Percentiles rank a stretch among this genome's conserved stretches.
phyloP scores from a whole-genome alignment of 106 monocot species.

The Dendrobium officinale region DNA sequence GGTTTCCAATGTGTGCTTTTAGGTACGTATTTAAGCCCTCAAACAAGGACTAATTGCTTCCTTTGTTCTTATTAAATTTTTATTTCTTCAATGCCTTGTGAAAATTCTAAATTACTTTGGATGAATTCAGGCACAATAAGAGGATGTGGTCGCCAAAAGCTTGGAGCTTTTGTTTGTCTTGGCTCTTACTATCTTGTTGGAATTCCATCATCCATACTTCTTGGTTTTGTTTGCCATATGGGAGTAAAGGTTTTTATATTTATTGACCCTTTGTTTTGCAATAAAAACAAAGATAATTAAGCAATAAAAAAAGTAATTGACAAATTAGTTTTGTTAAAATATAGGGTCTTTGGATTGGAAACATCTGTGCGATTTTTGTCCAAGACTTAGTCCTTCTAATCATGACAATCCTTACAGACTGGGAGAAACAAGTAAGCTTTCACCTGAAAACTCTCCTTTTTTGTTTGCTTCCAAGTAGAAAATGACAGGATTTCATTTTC shows the following conservation, averaged over 20 bases:
- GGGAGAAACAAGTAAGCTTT: constrained; percentile 4
- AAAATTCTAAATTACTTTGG: background rate
- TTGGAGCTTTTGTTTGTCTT: background rate
- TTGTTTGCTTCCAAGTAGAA: background rate
- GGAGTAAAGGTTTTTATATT: background rate
- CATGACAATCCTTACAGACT: background rate
- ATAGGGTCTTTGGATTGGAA: constrained; percentile 6
- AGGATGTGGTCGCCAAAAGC: constrained; percentile 4
- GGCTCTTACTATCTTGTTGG: constrained; percentile 5
- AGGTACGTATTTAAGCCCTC: background rate
- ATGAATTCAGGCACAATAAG: background rate
- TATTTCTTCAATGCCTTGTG: background rate
- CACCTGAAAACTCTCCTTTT: background rate
- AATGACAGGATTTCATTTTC: background rate
- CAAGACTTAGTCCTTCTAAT: background rate
- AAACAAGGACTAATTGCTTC: background rate
- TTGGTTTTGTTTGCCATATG: background rate
- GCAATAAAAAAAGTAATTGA: background rate
- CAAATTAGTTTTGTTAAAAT: background rate
- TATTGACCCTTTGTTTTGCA: background rate
- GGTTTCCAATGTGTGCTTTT: constrained; percentile 1
- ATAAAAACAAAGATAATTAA: background rate
- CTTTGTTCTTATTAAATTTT: background rate
- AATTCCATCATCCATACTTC: background rate
- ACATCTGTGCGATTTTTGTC: constrained; percentile 1